phyloP scores from a whole-genome alignment of 345 rosid species.

The Aquilaria malaccensis region DNA sequence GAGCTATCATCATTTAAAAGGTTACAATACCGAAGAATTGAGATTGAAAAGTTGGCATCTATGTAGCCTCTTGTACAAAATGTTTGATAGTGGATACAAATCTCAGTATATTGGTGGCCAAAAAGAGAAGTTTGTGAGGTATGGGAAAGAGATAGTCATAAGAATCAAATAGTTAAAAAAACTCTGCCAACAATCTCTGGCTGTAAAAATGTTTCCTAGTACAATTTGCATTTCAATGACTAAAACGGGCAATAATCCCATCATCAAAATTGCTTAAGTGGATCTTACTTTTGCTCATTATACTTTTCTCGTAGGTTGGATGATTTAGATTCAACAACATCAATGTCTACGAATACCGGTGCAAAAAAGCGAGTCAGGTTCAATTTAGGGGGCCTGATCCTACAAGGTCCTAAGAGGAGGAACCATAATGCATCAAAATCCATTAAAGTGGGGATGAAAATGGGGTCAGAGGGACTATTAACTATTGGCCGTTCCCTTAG shows the following conservation, averaged over 20 bases:
- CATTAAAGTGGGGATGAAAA: slow-evolving; percentile 41
- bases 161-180: no score
- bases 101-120: slow-evolving; percentile 74
- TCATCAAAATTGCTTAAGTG: no score
- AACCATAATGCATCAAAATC: slow-evolving; percentile 37
- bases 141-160: background rate
- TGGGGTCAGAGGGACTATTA: slow-evolving; percentile 52
- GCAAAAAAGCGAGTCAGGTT: slow-evolving; percentile 39
- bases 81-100: slow-evolving; percentile 65
- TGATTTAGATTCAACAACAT: slow-evolving; percentile 52
- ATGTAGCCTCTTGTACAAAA: slow-evolving; percentile 26
- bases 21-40: no score
- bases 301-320: slow-evolving; percentile 40
- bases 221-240: no score
- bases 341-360: slow-evolving; percentile 32
- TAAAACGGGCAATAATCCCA: no score
- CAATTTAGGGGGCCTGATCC: slow-evolving; percentile 26
- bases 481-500: slow-evolving; percentile 47
- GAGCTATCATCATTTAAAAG: no score
- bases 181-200: no score
- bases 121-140: slow-evolving; percentile 75
- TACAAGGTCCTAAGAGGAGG: slow-evolving; percentile 25
- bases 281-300: no score
- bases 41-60: slow-evolving; percentile 4
- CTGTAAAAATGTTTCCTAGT: no score